Conservation (phyloP, 1,139 yeast species). For the Yamadazyma atlantica region DNA sequence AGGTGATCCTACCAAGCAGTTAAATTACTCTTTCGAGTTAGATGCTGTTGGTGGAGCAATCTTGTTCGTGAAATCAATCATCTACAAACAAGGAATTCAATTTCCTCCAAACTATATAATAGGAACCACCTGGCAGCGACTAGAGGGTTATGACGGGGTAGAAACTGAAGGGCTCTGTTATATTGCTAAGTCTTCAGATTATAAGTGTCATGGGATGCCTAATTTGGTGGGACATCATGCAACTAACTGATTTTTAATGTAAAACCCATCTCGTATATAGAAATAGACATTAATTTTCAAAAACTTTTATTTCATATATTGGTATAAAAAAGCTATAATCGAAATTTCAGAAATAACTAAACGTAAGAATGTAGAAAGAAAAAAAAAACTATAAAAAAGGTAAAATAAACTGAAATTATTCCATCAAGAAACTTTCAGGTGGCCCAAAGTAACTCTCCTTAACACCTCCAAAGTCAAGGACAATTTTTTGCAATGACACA, state of each 20-base stretch:
- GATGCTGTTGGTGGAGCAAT: conserved; percentile 55
- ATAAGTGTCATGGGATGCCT: conserved; percentile 45
- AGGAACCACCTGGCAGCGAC: conserved; percentile 49
- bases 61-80: conserved; percentile 38
- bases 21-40: conserved; percentile 26
- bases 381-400: not conserved
- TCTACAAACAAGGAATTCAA: conserved; percentile 44
- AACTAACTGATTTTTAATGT: no score
- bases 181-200: conserved; percentile 43
- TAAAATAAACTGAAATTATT: conserved; percentile 1
- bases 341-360: not conserved
- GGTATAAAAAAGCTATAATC: not conserved
- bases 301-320: not conserved
- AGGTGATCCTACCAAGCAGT: conserved; percentile 13
- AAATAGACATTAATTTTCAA: not conserved
- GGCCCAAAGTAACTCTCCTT: conserved; percentile 16
- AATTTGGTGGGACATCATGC: conserved; percentile 33
- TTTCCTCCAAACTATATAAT: conserved; percentile 47
- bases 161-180: conserved; percentile 56
- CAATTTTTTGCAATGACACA: conserved; percentile 13
- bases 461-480: conserved; percentile 18
- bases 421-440: conserved; percentile 15
- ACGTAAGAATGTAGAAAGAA: not conserved
- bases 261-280: no score
- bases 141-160: conserved; percentile 53